A percentile compares a stretch with the other conserved stretches of the same genome.
Conservation (phyloP, 768 basidiomycete genomes). For the Plicaturopsis crispa region DNA sequence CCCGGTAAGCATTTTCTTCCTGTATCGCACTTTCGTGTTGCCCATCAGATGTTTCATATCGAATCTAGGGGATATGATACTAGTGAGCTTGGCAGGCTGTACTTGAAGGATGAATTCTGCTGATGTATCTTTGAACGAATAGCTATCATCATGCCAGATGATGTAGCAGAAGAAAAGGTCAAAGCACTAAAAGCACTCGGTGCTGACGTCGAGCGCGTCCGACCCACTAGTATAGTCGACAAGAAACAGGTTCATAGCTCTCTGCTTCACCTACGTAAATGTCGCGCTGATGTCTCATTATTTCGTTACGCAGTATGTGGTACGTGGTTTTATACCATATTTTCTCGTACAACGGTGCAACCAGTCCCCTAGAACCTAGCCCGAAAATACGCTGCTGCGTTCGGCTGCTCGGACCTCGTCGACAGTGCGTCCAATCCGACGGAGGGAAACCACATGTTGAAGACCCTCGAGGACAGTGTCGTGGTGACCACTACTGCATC, state of each 20-base stretch:
- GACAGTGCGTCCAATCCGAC: too few relatives aligned
- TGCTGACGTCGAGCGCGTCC: conserved; percentile 81
- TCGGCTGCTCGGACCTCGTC: too few relatives aligned
- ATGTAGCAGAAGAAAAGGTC: conserved; percentile 88
- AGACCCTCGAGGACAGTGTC: conserved; percentile 39
- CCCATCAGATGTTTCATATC: conserved; percentile 1
- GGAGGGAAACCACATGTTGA: conserved; percentile 21
- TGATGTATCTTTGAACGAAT: too few relatives aligned
- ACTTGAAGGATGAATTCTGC: too few relatives aligned
- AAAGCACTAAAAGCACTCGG: conserved; percentile 78
- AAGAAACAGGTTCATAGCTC: conserved; percentile 70
- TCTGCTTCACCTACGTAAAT: too few relatives aligned
- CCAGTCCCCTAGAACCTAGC: conserved; percentile 87
- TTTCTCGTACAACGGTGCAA: too few relatives aligned
- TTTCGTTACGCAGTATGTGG: conserved; percentile 45
- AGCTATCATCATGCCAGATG: conserved; percentile 90
- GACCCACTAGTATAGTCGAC: conserved; percentile 95
- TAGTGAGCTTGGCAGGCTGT: conserved; percentile 62
- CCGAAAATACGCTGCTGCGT: conserved; percentile 65
- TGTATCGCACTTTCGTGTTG: not conserved
- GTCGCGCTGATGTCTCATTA: not conserved
- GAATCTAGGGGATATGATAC: conserved; percentile 73
- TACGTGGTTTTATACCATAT: too few relatives aligned
- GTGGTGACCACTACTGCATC: conserved; percentile 46
- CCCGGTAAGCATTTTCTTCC: conserved; percentile 45